A percentile compares a stretch with the other conserved stretches of the same genome.
Evolutionary conservation across 148 eudicot species (phyloP).

Genomic region (Dianthus caryophyllus): DNA sequence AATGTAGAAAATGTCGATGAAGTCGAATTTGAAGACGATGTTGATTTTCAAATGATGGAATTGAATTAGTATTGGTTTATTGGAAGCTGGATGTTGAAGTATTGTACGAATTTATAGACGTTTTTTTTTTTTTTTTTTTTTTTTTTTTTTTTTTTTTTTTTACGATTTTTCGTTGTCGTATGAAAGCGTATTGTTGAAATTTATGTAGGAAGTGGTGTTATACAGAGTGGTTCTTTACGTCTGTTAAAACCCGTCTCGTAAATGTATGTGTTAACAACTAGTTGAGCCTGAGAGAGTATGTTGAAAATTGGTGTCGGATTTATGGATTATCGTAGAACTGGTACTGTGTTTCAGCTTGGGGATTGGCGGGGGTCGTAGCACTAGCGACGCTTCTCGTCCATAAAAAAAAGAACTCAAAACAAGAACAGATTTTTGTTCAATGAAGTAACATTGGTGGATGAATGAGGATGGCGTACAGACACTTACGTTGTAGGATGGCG

Average conservation of each 20-base stretch:
- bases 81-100: too few species aligned
- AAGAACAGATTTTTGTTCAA: neutral
- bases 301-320: neutral
- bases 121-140: neutral
- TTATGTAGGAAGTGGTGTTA: neutral
- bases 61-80: too few species aligned
- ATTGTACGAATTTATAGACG: too few species aligned
- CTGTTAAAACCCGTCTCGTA: too few species aligned
- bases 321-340: neutral
- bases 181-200: neutral
- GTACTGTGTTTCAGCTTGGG: neutral
- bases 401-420: neutral
- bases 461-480: neutral
- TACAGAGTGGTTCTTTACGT: neutral
- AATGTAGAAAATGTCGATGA: too few species aligned
- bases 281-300: neutral
- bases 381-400: neutral
- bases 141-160: neutral
- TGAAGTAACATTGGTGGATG: neutral
- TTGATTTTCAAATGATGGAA: too few species aligned
- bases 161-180: neutral
- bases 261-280: too few species aligned
- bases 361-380: neutral
- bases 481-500: neutral
- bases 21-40: too few species aligned